Percentiles rank a stretch among this genome's conserved stretches.
phyloP scores from a whole-genome alignment of 768 basidiomycete species.

The Austroboletus festivus region DNA sequence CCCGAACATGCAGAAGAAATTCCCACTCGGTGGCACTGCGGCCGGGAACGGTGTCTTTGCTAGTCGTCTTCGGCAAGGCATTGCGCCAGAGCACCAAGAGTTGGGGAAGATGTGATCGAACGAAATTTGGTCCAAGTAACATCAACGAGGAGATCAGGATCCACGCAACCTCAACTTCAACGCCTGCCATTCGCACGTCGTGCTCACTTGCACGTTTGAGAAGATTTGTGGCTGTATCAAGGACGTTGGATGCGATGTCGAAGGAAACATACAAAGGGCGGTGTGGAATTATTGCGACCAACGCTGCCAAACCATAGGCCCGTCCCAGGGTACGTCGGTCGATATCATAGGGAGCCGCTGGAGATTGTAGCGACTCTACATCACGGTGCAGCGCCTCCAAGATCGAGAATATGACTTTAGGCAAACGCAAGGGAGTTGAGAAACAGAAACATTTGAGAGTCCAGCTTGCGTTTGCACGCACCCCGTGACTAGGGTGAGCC shows the following conservation, averaged over 20 bases:
- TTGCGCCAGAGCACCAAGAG: slow-evolving; percentile 96
- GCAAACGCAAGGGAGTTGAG: slow-evolving; percentile 80
- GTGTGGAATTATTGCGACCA: slow-evolving; percentile 82
- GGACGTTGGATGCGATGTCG: slow-evolving; percentile 85
- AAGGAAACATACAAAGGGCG: slow-evolving; percentile 93
- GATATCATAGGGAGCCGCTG: slow-evolving; percentile 68
- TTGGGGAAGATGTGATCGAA: slow-evolving; percentile 89
- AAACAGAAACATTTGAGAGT: slow-evolving; percentile 88
- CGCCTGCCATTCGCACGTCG: slow-evolving; percentile 72
- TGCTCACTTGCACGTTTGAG: slow-evolving; percentile 92
- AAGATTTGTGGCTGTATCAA: slow-evolving; percentile 87
- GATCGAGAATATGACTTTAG: slow-evolving; percentile 72
- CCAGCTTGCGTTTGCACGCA: slow-evolving; percentile 86
- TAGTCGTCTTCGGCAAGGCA: slow-evolving; percentile 91
- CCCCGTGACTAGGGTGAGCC: slow-evolving; percentile 81
- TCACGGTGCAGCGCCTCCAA: slow-evolving; percentile 85
- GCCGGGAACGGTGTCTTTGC: slow-evolving; percentile 70
- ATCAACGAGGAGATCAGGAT: slow-evolving; percentile 86
- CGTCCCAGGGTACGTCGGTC: slow-evolving; percentile 76
- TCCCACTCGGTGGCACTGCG: slow-evolving; percentile 80
- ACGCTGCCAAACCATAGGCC: slow-evolving; percentile 83
- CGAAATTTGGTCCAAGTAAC: slow-evolving; percentile 90
- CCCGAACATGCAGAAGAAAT: slow-evolving; percentile 87
- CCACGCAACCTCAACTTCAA: slow-evolving; percentile 95
- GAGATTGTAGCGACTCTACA: slow-evolving; percentile 67